Percentiles rank a stretch among this genome's conserved stretches.
Evolutionary conservation across 2,329 filamentous ascomycete genomes (phyloP).

Genomic region (Diaporthe sp.): DNA sequence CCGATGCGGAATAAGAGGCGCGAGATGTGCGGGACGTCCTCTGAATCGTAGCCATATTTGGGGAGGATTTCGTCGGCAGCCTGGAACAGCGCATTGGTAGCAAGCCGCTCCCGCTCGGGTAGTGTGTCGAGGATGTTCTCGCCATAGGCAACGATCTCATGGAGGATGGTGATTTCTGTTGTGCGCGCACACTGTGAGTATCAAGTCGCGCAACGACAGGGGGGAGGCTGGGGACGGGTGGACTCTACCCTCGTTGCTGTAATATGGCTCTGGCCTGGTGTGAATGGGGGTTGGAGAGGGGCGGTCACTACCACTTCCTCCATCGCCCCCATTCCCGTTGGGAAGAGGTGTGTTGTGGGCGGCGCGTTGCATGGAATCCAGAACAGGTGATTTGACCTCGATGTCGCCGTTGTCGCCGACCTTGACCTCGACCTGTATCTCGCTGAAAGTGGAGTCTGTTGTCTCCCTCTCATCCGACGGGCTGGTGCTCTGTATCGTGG

Average conservation of each 20-base stretch:
- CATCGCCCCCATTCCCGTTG: conserved; percentile 37
- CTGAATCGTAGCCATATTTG: conserved; percentile 77
- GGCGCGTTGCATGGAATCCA: conserved; percentile 39
- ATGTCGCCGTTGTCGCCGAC: conserved; percentile 41
- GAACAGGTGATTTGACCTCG: conserved; percentile 33
- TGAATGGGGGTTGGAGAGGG: conserved; percentile 34
- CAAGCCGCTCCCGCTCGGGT: conserved; percentile 73
- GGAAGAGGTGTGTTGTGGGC: conserved; percentile 38
- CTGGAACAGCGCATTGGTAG: conserved; percentile 83
- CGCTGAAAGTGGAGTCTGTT: conserved; percentile 41
- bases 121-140: conserved; percentile 72
- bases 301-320: conserved; percentile 28
- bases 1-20: conserved; percentile 86
- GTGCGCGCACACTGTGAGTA: conserved; percentile 36
- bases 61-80: conserved; percentile 85
- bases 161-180: conserved; percentile 82
- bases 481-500: conserved; percentile 36
- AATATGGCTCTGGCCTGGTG: conserved; percentile 37
- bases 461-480: conserved; percentile 40
- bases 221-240: background rate
- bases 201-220: conserved; percentile 31
- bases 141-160: conserved; percentile 81
- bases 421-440: conserved; percentile 38
- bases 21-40: conserved; percentile 80
- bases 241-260: conserved; percentile 40